These are phyloP conservation scores for Arctostaphylos glauca DNA, from an alignment of 148 eudicot genomes.

Conservation along the genomic window DNA sequence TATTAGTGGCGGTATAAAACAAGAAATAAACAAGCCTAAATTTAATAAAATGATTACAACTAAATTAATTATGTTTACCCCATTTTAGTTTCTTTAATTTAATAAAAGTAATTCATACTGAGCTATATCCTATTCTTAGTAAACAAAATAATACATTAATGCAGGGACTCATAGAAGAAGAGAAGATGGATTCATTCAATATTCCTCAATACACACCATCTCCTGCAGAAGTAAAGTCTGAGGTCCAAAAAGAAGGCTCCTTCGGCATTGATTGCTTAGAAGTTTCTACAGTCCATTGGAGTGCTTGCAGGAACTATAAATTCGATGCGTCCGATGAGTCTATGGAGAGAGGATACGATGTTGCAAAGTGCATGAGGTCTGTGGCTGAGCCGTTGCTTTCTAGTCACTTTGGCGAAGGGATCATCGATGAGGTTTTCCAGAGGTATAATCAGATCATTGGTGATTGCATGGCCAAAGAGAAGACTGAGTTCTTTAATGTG, in stretches of 20 bases:
- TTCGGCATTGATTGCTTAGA: conserved; percentile 33
- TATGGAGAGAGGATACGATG: conserved; percentile 8
- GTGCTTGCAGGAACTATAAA: neutral
- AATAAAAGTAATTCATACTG: too few species aligned
- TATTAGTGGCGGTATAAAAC: too few species aligned
- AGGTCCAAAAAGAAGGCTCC: conserved; percentile 44
- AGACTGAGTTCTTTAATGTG: conserved; percentile 36
- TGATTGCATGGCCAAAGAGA: conserved; percentile 36
- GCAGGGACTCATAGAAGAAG: conserved; percentile 56
- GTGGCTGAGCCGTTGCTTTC: conserved; percentile 47
- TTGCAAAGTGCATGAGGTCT: conserved; percentile 43
- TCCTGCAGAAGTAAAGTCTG: conserved; percentile 33
- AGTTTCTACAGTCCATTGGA: conserved; percentile 40
- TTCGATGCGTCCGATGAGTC: neutral
- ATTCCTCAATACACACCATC: conserved; percentile 53
- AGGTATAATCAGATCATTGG: conserved; percentile 24
- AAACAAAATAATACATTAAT: neutral
- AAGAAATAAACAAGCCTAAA: too few species aligned
- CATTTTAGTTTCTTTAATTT: too few species aligned
- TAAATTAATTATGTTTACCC: too few species aligned
- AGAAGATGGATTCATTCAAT: conserved; percentile 40
- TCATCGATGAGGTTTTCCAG: conserved; percentile 39
- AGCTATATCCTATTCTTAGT: neutral
- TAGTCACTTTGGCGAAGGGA: conserved; percentile 41
- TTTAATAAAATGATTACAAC: too few species aligned